Evolutionary conservation across 805 yeast genomes (phyloP).

Genomic region (Cyberlindnera mycetangii): DNA sequence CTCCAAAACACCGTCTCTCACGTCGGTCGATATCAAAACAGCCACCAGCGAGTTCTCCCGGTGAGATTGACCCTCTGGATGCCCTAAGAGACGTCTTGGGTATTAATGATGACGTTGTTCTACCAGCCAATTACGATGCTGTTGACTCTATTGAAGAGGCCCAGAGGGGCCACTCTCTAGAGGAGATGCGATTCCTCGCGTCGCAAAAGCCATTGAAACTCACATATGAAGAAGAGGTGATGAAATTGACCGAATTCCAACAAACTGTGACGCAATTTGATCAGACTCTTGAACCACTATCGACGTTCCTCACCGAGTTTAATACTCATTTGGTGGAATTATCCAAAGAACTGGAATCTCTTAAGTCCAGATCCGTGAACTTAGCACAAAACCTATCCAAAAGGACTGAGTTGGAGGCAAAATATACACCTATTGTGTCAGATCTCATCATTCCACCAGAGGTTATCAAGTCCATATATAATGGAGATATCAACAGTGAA

Average conservation of each 20-base stretch:
- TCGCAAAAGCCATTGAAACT: conserved; percentile 2
- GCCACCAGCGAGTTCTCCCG: conserved; percentile 13
- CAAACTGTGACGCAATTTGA: conserved; percentile 23
- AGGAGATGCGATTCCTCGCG: conserved; percentile 18
- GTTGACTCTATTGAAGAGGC: conserved; percentile 7
- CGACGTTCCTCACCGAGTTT: conserved; percentile 51
- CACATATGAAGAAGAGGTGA: conserved; percentile 12
- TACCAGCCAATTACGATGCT: neutral
- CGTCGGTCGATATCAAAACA: conserved; percentile 18
- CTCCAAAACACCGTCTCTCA: conserved; percentile 11
- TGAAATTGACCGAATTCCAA: conserved; percentile 20
- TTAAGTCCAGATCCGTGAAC: conserved; percentile 51
- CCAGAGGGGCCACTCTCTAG: conserved; percentile 13
- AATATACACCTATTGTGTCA: conserved; percentile 70
- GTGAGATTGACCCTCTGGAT: conserved; percentile 5
- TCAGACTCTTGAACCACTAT: conserved; percentile 43
- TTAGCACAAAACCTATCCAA: conserved; percentile 45
- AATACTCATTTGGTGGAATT: conserved; percentile 53
- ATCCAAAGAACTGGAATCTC: conserved; percentile 58
- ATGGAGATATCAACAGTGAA: conserved; percentile 50
- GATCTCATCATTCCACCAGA: conserved; percentile 76
- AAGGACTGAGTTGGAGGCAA: conserved; percentile 46
- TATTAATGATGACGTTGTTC: neutral
- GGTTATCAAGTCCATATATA: conserved; percentile 53
- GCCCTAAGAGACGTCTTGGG: neutral